Percentiles rank a stretch among this genome's conserved stretches.
Evolutionary conservation across 139 green algal genomes (phyloP).

Genomic region (Eudorina sp.): DNA sequence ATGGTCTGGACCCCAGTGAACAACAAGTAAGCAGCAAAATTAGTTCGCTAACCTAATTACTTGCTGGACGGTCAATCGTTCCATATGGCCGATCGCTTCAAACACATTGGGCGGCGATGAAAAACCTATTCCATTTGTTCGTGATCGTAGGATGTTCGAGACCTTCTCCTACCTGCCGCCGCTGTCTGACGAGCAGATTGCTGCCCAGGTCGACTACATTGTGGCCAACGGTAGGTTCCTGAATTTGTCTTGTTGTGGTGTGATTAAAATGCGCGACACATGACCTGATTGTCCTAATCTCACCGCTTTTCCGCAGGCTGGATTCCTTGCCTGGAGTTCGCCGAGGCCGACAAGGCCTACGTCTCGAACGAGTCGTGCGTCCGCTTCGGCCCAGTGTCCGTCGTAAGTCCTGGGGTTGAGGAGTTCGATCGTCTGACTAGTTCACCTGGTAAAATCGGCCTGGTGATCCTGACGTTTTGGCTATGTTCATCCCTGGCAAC

Average conservation of each 20-base stretch:
- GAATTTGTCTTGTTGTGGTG: too few species aligned
- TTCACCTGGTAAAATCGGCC: too few species aligned
- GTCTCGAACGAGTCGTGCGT: constrained; percentile 70
- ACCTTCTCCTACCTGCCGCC: constrained; percentile 99
- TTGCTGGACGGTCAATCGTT: too few species aligned
- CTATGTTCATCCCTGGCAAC: too few species aligned
- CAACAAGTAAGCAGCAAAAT: constrained; percentile 90
- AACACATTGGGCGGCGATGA: neutral
- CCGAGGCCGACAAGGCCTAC: constrained; percentile 81
- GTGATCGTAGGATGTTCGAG: constrained; percentile 92
- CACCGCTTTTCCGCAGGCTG: too few species aligned
- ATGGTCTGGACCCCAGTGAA: constrained; percentile 82
- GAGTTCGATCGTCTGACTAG: too few species aligned
- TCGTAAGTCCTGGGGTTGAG: constrained; percentile 65
- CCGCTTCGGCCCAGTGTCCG: constrained; percentile 75
- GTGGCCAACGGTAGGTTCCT: constrained; percentile 80
- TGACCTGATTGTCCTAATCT: neutral
- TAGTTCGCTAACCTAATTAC: too few species aligned
- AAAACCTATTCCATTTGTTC: neutral
- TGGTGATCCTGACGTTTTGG: too few species aligned
- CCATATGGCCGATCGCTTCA: too few species aligned
- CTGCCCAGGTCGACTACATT: constrained; percentile 96
- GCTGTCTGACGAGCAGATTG: constrained; percentile 91
- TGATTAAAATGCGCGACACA: neutral
- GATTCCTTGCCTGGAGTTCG: constrained; percentile 97